Conservation (phyloP, 2,329 filamentous ascomycete genomes). For the Aspergillus ibericus region DNA sequence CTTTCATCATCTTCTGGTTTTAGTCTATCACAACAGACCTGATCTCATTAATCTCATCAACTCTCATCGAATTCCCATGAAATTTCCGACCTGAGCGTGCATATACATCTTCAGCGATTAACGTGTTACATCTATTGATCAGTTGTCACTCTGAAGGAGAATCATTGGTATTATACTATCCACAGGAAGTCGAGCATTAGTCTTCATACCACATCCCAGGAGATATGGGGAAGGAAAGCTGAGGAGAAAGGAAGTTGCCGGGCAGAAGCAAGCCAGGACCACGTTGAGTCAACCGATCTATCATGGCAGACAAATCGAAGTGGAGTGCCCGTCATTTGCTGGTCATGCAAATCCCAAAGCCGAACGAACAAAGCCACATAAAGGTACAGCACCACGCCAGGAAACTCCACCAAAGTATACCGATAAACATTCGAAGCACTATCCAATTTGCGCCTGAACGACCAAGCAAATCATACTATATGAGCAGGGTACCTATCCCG, state of each 20-base stretch:
- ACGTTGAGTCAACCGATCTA: not conserved
- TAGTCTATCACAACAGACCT: too few species aligned
- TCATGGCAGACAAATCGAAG: too few species aligned
- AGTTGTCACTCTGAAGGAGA: not conserved
- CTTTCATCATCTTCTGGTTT: too few species aligned
- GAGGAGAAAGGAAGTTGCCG: not conserved
- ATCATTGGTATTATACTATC: not conserved
- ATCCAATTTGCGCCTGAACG: not conserved
- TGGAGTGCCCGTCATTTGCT: not conserved
- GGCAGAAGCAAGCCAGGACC: not conserved
- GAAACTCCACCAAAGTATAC: not conserved
- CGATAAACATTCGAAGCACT: not conserved
- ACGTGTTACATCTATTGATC: too few species aligned
- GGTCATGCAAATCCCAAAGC: not conserved
- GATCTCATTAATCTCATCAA: too few species aligned
- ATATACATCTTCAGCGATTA: too few species aligned
- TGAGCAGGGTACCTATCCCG: constrained; percentile 12
- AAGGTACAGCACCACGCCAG: not conserved
- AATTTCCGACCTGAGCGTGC: too few species aligned
- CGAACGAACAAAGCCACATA: not conserved
- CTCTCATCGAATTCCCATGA: too few species aligned
- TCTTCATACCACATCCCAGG: not conserved
- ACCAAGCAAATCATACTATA: constrained; percentile 2
- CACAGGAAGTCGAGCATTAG: not conserved
- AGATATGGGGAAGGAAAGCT: not conserved